Base-by-base conservation (phyloP, 345 rosid genomes). In the Diplotaxis tenuifolia region DNA sequence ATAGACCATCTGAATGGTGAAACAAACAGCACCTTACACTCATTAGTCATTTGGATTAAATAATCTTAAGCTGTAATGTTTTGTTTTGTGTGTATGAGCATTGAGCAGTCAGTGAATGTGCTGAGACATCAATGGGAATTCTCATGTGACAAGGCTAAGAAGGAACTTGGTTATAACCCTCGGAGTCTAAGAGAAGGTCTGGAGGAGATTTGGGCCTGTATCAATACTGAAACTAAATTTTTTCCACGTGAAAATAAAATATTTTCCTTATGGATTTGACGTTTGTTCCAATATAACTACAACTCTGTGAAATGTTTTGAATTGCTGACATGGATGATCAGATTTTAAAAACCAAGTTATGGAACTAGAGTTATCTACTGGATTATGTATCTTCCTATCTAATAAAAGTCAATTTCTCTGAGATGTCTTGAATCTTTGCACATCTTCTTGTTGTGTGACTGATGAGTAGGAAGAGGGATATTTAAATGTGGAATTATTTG, bases 101-200 rank as follows among this genome's bases (percentile, higher is more conserved):
- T 14, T n/a, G 49, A 42, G 81, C 91, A 91, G 96, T 78, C 90
- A n/a, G 93, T 82, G 57, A 70, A 74, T 22, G 88, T 89, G 54
- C 79, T 91, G 67, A 80, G 92, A 72, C 97, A 88, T 77, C 93
- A 91, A 32, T 88, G 98, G 97, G 87, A 89, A 23, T 89, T 87
- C 79, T 42, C 50, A 53, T 91, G 96, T 27, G 86, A 87, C 73
- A 94, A 94, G 87, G 95, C 97, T 3, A 89, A 81, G 50, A 0
- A 1, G 50, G 95, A 94, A 84, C 80, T 94, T 73, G 90, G 84
- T 72, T 94, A 91, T 65, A 84, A 75, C 68, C 97, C 96, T 50
- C 84, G 93, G 76, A 83, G 87, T 86, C 78, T 91, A 82, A 83
- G 82, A 75, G 97, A 88, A 53, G 96, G 97, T 72, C 77, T 89